phyloP scores from a whole-genome alignment of 2,329 filamentous ascomycete species.

The Alternaria sp. region DNA sequence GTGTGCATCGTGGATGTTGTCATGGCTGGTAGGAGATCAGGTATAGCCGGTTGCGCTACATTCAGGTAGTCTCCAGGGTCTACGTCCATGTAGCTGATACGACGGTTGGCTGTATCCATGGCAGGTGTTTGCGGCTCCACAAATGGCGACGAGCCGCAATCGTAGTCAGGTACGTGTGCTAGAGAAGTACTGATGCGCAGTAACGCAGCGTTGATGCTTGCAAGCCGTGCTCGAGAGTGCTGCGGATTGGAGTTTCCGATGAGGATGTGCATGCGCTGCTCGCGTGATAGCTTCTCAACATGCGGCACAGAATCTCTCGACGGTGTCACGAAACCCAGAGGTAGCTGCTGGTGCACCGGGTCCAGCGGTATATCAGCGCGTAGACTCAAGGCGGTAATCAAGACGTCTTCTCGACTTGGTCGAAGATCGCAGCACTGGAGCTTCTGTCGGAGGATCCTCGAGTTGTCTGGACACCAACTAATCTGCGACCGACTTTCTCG shows the following conservation, averaged over 20 bases:
- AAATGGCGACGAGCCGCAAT: slow-evolving; percentile 39
- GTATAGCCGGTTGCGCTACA: slow-evolving; percentile 42
- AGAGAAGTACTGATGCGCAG: slow-evolving; percentile 35
- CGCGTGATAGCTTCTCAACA: slow-evolving; percentile 42
- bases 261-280: slow-evolving; percentile 50
- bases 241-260: slow-evolving; percentile 44
- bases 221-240: slow-evolving; percentile 39
- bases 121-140: slow-evolving; percentile 37
- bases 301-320: slow-evolving; percentile 49
- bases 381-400: slow-evolving; percentile 49
- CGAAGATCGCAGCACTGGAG: slow-evolving; percentile 50
- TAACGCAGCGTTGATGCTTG: slow-evolving; percentile 45
- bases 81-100: slow-evolving; percentile 52
- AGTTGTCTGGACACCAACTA: slow-evolving; percentile 50
- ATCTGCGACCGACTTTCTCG: slow-evolving; percentile 50
- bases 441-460: slow-evolving; percentile 48
- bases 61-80: slow-evolving; percentile 44
- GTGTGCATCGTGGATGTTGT: slow-evolving; percentile 28
- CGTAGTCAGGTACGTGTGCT: slow-evolving; percentile 31
- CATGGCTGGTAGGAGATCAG: slow-evolving; percentile 37
- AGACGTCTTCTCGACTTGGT: slow-evolving; percentile 49
- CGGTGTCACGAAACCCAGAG: slow-evolving; percentile 46
- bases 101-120: slow-evolving; percentile 37
- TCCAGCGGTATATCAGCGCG: slow-evolving; percentile 48
- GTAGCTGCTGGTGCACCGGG: slow-evolving; percentile 40